Evolutionary conservation across 345 rosid genomes (phyloP).

Genomic region (Aurinia saxatilis): DNA sequence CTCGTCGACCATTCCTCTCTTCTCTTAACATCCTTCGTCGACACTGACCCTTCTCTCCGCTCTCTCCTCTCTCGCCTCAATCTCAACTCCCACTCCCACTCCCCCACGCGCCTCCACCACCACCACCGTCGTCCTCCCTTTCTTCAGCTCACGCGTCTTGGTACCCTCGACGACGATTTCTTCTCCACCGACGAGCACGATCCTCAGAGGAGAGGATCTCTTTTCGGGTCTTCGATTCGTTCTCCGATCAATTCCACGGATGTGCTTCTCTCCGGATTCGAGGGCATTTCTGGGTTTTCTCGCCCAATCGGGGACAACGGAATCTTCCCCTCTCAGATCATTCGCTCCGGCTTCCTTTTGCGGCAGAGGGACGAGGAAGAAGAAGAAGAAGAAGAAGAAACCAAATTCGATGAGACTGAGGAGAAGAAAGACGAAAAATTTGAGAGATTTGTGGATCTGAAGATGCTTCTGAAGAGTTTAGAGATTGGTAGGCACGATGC

Average conservation of each 20-base stretch:
- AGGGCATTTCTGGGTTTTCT: slow-evolving; percentile 49
- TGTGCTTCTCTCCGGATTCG: slow-evolving; percentile 48
- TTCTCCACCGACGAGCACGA: slow-evolving; percentile 66
- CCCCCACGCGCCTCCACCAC: slow-evolving; percentile 25
- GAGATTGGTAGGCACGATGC: slow-evolving; percentile 68
- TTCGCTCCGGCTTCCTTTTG: slow-evolving; percentile 49
- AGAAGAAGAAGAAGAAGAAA: slow-evolving; percentile 1
- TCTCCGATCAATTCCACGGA: slow-evolving; percentile 49
- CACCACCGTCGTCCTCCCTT: slow-evolving; percentile 58
- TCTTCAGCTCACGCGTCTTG: slow-evolving; percentile 78
- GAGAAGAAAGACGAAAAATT: slow-evolving; percentile 29
- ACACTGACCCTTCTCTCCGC: slow-evolving; percentile 75
- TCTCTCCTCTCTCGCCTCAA: slow-evolving; percentile 82
- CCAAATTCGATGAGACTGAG: slow-evolving; percentile 1
- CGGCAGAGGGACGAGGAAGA: slow-evolving; percentile 24
- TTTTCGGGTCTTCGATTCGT: slow-evolving; percentile 27
- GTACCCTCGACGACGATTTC: slow-evolving; percentile 76
- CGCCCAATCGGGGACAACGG: slow-evolving; percentile 48
- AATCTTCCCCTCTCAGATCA: slow-evolving; percentile 40
- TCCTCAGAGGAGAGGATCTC: slow-evolving; percentile 42
- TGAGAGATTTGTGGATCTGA: slow-evolving; percentile 50
- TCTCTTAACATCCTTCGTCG: slow-evolving; percentile 65
- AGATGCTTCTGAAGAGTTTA: slow-evolving; percentile 54
- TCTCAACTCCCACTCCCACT: slow-evolving; percentile 29
- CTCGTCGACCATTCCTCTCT: slow-evolving; percentile 66